Conservation (phyloP, 148 eudicot species). For the Limonium bicolor region DNA sequence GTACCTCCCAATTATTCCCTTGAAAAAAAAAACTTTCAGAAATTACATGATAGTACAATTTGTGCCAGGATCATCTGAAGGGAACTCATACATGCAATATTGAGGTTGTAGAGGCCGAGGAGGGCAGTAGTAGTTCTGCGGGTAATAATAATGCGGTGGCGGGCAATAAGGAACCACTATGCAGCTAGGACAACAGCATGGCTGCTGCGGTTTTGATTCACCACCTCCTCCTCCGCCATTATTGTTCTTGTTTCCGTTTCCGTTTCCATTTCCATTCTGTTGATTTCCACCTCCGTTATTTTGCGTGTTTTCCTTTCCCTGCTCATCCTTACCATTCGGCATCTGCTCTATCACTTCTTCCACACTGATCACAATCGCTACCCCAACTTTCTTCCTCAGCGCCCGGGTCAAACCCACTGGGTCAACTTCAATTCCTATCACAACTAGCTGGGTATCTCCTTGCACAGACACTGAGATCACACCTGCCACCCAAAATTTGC, state of each 20-base stretch:
- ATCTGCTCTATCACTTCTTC: conserved; percentile 1
- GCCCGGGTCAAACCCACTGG: conserved; percentile 1
- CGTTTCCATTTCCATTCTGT: too few species aligned
- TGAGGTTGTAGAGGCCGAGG: too few species aligned
- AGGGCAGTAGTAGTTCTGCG: too few species aligned
- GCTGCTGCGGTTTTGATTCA: neutral
- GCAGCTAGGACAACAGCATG: neutral
- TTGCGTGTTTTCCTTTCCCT: neutral
- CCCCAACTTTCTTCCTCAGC: conserved; percentile 5
- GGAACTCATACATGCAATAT: conserved; percentile 5
- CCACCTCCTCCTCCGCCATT: neutral
- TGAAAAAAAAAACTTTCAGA: neutral
- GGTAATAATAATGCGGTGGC: neutral
- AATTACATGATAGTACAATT: conserved; percentile 2
- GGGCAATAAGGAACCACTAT: neutral
- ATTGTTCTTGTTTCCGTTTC: neutral
- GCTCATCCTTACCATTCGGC: neutral
- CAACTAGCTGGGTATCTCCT: neutral
- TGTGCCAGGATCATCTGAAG: conserved; percentile 1
- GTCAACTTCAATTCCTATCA: conserved; percentile 3
- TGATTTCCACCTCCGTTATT: too few species aligned
- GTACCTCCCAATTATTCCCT: neutral
- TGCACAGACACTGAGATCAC: conserved; percentile 1
- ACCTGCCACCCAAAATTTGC: too few species aligned
- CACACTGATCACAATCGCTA: conserved; percentile 1